phyloP scores from a whole-genome alignment of 352 stramenopile genomes.

The Pythium phragmitis region DNA sequence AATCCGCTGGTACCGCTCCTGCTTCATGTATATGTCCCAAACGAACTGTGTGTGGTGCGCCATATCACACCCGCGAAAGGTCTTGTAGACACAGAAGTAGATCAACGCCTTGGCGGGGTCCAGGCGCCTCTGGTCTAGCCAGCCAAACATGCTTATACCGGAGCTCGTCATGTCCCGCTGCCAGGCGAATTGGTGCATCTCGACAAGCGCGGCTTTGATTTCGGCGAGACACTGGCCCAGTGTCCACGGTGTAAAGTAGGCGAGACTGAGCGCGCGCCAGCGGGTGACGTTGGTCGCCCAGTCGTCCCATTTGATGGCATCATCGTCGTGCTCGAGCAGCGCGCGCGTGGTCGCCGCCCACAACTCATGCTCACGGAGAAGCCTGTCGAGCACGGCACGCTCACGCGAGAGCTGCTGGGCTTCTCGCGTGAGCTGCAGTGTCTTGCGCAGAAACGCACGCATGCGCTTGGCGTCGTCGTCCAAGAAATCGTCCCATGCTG shows the following conservation, averaged over 20 bases:
- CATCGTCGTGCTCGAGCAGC: background rate
- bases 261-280: slow-evolving; percentile 5
- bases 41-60: slow-evolving; percentile 4
- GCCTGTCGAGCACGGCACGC: background rate
- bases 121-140: slow-evolving; percentile 8
- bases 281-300: background rate
- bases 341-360: background rate
- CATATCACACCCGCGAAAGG: slow-evolving; percentile 10
- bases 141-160: slow-evolving; percentile 19
- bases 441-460: slow-evolving; percentile 11
- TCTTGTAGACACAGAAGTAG: slow-evolving; percentile 21
- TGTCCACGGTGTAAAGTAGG: slow-evolving; percentile 13
- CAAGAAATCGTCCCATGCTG: slow-evolving; percentile 20
- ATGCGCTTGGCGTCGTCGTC: slow-evolving; percentile 17
- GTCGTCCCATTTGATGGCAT: background rate
- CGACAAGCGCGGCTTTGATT: slow-evolving; percentile 5
- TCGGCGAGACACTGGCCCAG: background rate
- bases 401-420: background rate
- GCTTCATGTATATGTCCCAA: slow-evolving; percentile 17
- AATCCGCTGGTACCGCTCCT: slow-evolving; percentile 8
- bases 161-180: slow-evolving; percentile 6
- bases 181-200: slow-evolving; percentile 16
- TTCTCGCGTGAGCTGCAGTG: background rate
- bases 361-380: slow-evolving; percentile 16
- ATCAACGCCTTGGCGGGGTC: slow-evolving; percentile 3